Conservation (phyloP, 176 grass and related monocot genomes). For the Triticum monococcum region DNA sequence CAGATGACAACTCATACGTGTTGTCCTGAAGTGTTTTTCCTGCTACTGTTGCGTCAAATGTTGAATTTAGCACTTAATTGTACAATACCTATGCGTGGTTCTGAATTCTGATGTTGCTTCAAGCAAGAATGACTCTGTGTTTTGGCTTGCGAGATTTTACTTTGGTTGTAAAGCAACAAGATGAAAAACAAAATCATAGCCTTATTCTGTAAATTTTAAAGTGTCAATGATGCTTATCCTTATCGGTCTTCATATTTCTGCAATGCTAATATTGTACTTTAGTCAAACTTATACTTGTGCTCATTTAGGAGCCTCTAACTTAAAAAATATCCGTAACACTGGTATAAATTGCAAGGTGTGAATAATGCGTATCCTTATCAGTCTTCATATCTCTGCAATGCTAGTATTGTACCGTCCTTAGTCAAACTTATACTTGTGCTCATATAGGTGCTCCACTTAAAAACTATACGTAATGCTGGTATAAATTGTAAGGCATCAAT, state of each 20-base stretch:
- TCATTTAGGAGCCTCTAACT: too few species aligned
- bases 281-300: too few species aligned
- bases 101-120: conserved; percentile 10
- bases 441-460: neutral
- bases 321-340: neutral
- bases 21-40: conserved; percentile 11
- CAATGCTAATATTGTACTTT: too few species aligned
- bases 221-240: too few species aligned
- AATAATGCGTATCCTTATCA: neutral
- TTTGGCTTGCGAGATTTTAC: neutral
- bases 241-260: too few species aligned
- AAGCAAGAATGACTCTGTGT: neutral
- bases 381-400: conserved; percentile 12
- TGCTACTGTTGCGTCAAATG: neutral
- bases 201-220: too few species aligned
- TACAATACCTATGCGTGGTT: neutral
- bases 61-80: neutral
- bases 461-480: too few species aligned
- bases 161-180: too few species aligned
- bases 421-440: neutral
- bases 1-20: neutral
- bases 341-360: neutral
- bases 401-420: neutral
- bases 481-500: too few species aligned
- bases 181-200: too few species aligned